Conservation (phyloP, 805 yeast genomes). For the Saccharomycopsis sp. region DNA sequence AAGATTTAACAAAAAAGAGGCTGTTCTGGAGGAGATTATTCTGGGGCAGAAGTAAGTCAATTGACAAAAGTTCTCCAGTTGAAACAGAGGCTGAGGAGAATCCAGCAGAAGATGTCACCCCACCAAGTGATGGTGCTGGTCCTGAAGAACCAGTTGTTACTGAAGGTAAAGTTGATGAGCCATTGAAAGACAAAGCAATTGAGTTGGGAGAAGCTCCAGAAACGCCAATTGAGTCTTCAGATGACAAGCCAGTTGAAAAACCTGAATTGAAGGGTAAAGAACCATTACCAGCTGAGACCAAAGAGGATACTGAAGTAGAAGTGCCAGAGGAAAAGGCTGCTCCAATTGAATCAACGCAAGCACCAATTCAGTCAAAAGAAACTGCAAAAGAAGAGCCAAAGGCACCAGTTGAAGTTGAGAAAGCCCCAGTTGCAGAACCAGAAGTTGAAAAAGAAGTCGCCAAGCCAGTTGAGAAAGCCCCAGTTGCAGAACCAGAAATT, state of each 20-base stretch:
- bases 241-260: not conserved
- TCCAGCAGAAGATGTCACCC: not conserved
- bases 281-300: not conserved
- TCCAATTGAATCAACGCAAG: not conserved
- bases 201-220: slow-evolving; percentile 1
- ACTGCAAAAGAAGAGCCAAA: not conserved
- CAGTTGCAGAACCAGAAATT: not conserved
- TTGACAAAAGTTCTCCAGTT: not conserved
- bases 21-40: not conserved
- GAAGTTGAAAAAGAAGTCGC: not conserved
- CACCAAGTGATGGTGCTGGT: not conserved
- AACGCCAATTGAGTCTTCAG: not conserved
- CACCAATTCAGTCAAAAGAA: not conserved
- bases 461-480: not conserved
- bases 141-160: not conserved
- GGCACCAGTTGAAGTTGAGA: slow-evolving; percentile 1
- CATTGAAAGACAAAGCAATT: not conserved
- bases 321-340: not conserved
- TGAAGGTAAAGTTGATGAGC: slow-evolving; percentile 2
- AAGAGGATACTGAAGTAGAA: not conserved
- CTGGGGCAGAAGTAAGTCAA: not conserved
- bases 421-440: not conserved
- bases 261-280: slow-evolving; percentile 1
- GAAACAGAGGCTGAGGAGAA: not conserved
- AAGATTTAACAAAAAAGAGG: not conserved